Evolutionary conservation across 2,329 filamentous ascomycete species (phyloP), one percentile per base, ranked within the genome.

Genomic region (Neurospora crassa): DNA sequence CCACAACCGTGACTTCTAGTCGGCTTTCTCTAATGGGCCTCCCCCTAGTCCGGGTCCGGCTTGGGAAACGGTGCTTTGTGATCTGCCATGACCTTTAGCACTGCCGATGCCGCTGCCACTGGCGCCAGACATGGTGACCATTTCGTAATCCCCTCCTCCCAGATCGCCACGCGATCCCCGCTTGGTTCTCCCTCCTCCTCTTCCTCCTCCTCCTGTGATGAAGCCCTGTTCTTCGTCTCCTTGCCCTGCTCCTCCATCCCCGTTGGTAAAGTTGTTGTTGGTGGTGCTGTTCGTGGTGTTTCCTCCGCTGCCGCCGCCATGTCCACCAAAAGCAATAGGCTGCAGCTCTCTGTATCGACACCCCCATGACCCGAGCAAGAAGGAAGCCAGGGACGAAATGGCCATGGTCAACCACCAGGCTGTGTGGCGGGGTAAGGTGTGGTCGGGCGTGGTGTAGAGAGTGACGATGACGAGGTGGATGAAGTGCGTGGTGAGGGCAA

Each of bases 301-400:
- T 3, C 41, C n/a, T n/a, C n/a, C 41, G 45, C 80, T 80, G 10
- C 80, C 34, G 45, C 80, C 80, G 8, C 80, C 79, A 10, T 80
- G 84, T 2, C 91, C 91, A 24, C 93, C 93, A 78, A 98, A 97
- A 72, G 88, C 91, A 76, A 98, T 96, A 12, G 96, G 95, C 77
- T 89, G 87, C 71, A 99, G 83, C 81, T 99, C 96, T 73, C 95
- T 87, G 85, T 94, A 96, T 78, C 91, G 93, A 79, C 95, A 98
- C 3, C 91, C 92, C 92, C 95, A 98, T 45, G 96, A 91, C 4
- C 93, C 94, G 1, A 96, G 83, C 67, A 84, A 88, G 10, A 86
- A 81, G 40, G 83, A 82, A 3, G 84, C 70, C 4, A 79, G 81
- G 53, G 83, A 81, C 1, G 86, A 87, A 16, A 76, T 78, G 12